Conservation (phyloP, 2,329 filamentous ascomycete genomes). For the Shiraia bambusicola region DNA sequence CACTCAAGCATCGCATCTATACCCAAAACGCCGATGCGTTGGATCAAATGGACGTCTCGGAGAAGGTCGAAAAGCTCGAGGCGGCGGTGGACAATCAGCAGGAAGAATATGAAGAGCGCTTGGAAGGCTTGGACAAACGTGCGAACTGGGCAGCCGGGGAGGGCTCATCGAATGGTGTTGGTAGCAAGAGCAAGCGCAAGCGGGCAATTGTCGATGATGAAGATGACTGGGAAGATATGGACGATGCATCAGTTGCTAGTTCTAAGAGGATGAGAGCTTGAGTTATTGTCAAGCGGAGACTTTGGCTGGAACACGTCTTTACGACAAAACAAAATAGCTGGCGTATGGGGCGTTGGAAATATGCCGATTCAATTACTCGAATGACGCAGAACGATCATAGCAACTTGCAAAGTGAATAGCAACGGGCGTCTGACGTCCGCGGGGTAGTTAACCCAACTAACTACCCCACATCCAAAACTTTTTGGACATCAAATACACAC, state of each 20-base stretch:
- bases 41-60: conserved; percentile 61
- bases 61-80: conserved; percentile 72
- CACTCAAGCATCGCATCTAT: conserved; percentile 77
- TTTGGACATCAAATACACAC: conserved; percentile 5
- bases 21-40: conserved; percentile 72
- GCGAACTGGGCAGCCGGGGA: conserved; percentile 24
- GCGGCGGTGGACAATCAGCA: conserved; percentile 68
- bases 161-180: conserved; percentile 14
- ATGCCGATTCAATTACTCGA: background rate
- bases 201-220: conserved; percentile 41
- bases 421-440: background rate
- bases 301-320: conserved; percentile 1
- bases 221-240: conserved; percentile 42
- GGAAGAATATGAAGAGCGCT: conserved; percentile 69
- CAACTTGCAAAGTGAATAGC: background rate
- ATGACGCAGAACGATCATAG: conserved; percentile 2
- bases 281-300: conserved; percentile 5
- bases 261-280: conserved; percentile 31
- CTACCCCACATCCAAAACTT: conserved; percentile 30
- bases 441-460: too few species aligned
- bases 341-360: background rate
- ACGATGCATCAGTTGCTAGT: conserved; percentile 27
- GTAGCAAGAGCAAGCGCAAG: conserved; percentile 37
- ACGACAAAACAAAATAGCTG: background rate
- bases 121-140: conserved; percentile 52